phyloP scores from a whole-genome alignment of 768 basidiomycete species.

The Boletus coccyginus region DNA sequence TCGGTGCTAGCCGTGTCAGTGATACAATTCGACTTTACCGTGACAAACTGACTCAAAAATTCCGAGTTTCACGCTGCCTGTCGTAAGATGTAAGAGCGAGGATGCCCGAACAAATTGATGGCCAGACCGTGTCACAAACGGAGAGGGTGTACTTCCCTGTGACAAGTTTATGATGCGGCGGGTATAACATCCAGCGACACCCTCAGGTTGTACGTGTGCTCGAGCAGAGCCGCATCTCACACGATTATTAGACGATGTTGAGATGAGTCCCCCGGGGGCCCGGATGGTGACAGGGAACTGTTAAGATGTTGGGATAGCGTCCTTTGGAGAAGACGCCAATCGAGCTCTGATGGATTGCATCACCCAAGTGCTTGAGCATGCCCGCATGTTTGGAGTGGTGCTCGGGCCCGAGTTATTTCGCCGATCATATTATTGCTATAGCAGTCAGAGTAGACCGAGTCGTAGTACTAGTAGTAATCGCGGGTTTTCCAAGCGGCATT shows the following conservation, averaged over 20 bases:
- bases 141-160: background rate
- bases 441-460: background rate
- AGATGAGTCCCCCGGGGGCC: background rate
- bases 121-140: background rate
- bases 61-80: background rate
- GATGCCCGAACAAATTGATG: background rate
- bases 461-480: background rate
- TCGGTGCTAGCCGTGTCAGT: background rate
- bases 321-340: background rate
- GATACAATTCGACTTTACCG: too few relatives aligned
- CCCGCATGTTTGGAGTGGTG: background rate
- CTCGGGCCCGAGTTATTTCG: background rate
- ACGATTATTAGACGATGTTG: too few relatives aligned
- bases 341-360: background rate
- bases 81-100: conserved; percentile 1
- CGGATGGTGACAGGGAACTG: background rate
- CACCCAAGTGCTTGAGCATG: background rate
- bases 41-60: too few relatives aligned
- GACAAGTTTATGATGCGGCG: background rate
- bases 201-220: background rate
- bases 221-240: background rate
- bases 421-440: background rate
- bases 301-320: background rate
- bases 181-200: background rate
- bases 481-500: background rate